Evolutionary conservation across 2,329 filamentous ascomycete genomes (phyloP).

Genomic region (Claviceps capensis): DNA sequence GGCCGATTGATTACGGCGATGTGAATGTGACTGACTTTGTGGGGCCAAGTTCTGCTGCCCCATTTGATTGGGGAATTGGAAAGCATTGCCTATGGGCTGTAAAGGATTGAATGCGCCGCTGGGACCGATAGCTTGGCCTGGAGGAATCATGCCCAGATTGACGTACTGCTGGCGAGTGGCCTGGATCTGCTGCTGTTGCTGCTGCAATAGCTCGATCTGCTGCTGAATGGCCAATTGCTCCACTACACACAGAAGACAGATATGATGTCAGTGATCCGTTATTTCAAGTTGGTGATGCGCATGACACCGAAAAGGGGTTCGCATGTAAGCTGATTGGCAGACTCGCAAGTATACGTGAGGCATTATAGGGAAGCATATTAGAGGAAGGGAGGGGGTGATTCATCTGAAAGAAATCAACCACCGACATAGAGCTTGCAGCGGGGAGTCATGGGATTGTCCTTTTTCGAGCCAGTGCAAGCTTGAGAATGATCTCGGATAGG

Average conservation of each 20-base stretch:
- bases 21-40: constrained; percentile 65
- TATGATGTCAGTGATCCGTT: not conserved
- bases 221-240: constrained; percentile 96
- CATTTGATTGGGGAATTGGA: constrained; percentile 77
- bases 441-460: not conserved
- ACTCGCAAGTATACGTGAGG: not conserved
- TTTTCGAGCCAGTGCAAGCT: not conserved
- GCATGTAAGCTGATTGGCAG: not conserved
- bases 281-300: not conserved
- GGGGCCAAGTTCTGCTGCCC: constrained; percentile 64
- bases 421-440: not conserved
- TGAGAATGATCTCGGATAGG: not conserved
- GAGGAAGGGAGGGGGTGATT: not conserved
- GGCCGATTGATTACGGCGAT: constrained; percentile 96
- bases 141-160: constrained; percentile 89
- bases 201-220: constrained; percentile 93
- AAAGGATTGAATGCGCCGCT: constrained; percentile 62
- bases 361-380: not conserved
- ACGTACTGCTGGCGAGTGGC: constrained; percentile 95
- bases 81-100: constrained; percentile 71
- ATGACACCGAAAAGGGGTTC: not conserved
- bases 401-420: not conserved
- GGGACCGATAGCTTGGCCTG: constrained; percentile 61
- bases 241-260: constrained; percentile 41
- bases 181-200: constrained; percentile 95